Evolutionary conservation across 106 monocot species (phyloP).

Genomic region (Platanthera zijinensis): DNA sequence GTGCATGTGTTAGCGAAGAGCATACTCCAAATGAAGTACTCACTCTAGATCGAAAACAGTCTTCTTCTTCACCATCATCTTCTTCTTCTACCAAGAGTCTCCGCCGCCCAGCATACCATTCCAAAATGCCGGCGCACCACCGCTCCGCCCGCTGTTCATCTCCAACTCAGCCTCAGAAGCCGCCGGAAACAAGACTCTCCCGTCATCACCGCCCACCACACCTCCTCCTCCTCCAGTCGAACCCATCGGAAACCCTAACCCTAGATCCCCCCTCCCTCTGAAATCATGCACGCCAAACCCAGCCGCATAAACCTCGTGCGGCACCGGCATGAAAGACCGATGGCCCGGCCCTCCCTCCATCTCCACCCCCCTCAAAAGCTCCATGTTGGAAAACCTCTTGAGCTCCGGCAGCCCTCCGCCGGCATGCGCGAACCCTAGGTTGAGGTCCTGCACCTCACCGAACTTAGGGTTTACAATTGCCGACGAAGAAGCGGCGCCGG

Average conservation of each 20-base stretch:
- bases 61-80: not conserved
- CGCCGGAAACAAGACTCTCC: conserved; percentile 24
- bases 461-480: conserved; percentile 29
- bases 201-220: conserved; percentile 24
- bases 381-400: conserved; percentile 39
- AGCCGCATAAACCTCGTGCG: conserved; percentile 26
- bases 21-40: not conserved
- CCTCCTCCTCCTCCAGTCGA: conserved; percentile 3
- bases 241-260: conserved; percentile 37
- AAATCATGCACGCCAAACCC: conserved; percentile 56
- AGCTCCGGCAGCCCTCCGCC: conserved; percentile 13
- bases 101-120: conserved; percentile 51
- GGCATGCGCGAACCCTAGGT: conserved; percentile 33
- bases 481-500: not conserved
- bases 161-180: conserved; percentile 15
- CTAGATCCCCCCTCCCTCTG: conserved; percentile 12
- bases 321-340: conserved; percentile 34
- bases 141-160: conserved; percentile 27
- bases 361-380: conserved; percentile 44
- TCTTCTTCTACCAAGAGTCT: conserved; percentile 13
- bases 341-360: conserved; percentile 14
- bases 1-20: no score
- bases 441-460: conserved; percentile 38
- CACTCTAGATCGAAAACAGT: conserved; percentile 5
- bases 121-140: conserved; percentile 50